phyloP scores from a whole-genome alignment of 2,329 filamentous ascomycete genomes.

The Nothophaeocryptopus gaeumannii region DNA sequence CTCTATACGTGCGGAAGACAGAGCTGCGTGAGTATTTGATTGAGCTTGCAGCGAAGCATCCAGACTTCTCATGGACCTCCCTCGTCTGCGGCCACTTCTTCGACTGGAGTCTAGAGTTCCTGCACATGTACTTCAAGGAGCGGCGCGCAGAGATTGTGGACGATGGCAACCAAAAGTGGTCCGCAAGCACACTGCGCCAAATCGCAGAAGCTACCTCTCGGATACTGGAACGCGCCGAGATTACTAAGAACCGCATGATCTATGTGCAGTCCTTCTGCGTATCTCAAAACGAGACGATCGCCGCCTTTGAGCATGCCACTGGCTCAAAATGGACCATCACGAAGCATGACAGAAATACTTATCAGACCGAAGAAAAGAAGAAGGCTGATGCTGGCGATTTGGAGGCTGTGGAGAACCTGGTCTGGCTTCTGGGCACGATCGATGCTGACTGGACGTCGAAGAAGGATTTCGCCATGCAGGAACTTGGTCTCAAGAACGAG shows the following conservation, averaged over 20 bases:
- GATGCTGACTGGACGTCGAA: constrained; percentile 34
- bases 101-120: constrained; percentile 57
- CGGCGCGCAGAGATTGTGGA: constrained; percentile 57
- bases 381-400: constrained; percentile 40
- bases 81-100: constrained; percentile 60
- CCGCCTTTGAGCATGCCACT: constrained; percentile 52
- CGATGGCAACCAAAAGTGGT: constrained; percentile 53
- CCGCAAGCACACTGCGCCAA: constrained; percentile 50
- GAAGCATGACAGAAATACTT: constrained; percentile 35
- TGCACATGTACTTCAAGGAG: constrained; percentile 51
- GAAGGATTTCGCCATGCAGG: constrained; percentile 41
- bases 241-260: constrained; percentile 59
- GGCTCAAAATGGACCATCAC: constrained; percentile 52
- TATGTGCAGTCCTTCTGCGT: constrained; percentile 57
- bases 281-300: constrained; percentile 58
- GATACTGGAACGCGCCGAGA: constrained; percentile 49
- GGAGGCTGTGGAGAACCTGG: constrained; percentile 31
- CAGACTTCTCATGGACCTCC: constrained; percentile 57
- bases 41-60: constrained; percentile 35
- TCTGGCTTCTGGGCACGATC: constrained; percentile 32
- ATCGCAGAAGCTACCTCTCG: constrained; percentile 54
- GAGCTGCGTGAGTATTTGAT: constrained; percentile 53
- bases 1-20: constrained; percentile 53
- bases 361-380: constrained; percentile 32
- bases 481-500: constrained; percentile 42